Evolutionary conservation across 192 early-diverging fungal species (phyloP), one percentile per base, ranked within the genome.

Genomic region (Backusella macrospora): DNA sequence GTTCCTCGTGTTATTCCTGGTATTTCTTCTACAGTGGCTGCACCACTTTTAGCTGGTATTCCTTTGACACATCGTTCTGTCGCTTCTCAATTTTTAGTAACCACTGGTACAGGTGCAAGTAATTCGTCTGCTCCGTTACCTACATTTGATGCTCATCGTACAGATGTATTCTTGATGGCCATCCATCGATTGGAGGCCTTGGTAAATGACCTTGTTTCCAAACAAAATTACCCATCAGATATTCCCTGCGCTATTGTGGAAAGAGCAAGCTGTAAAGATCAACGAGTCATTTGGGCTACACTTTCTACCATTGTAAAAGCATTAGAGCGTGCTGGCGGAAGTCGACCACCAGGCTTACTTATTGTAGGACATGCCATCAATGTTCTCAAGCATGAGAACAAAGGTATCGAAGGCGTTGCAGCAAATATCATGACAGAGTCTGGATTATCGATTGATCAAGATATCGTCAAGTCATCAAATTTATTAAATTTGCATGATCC

Each of bases 241-340:
- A 38, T 92, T 29, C 95, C 96, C 0, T 87, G 89, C 21, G 96
- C 94, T 5, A 90, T 98, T 43, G 86, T 98, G 6, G 96, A 98
- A 77, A 87, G 82, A 63, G 93, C 92, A 3, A 92, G 92, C 18
- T 92, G 91, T 62, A 67, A 79, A 1, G 90, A 93, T 63, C 90
- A 96, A 82, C 83, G 93, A 49, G 88, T 90, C n/a, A 78, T 96
- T 12, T 78, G 84, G 6, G 94, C 87, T 2, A 89, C 89, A 2
- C 26, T 98, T 38, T 81, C 68, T 1, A 87, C 80, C 3, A 94
- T 98, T 46, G 86, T 82, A 3, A 85, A 88, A 21, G 73, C 86
- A 46, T 85, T 94, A 48, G 86, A 88, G 23, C 84, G 82, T 52
- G 86, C 76, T 9, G 92, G 90, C 0, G 90, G 93, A 69, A 89